Base-by-base conservation (phyloP, 2,329 filamentous ascomycete genomes). In the Cercospora sojina region DNA sequence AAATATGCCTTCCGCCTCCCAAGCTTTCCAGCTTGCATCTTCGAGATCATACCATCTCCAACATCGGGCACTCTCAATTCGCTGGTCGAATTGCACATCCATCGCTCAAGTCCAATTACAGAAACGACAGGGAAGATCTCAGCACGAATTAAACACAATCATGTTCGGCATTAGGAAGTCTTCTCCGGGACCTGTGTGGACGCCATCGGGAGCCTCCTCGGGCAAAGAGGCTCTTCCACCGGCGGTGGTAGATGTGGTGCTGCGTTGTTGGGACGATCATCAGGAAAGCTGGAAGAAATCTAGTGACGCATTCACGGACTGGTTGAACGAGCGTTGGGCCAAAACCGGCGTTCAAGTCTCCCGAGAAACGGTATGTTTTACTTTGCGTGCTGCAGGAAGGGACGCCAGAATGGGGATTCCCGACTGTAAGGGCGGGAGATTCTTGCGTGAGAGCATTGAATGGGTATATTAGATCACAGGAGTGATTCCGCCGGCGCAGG, bases 311-410 rank as follows among this genome's bases (percentile, higher is more conserved):
- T 47, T 76, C 41, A 63, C 73, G 3, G 66, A 72, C 23, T 75
- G 74, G 73, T 43, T 75, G 7, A 75, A 76, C 56, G 67, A 67
- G 1, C 61, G 74, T 8, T 75, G 73, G 74, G 59, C 51, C 38
- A 75, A 76, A 67, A 72, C 67, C 1, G 72, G 74, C 1, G 69
- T 69, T 56, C 55, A 61, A n/a, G 67, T 75, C 4, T 69, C 65
- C 25, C 38, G 32, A n/a, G 65, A 75, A 63, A 66, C 67, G 18
- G 69, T 76, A 3, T 70, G 68, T 55, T 73, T 72, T 27, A 72
- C 69, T 16, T 58, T 76, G 16, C 56, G 65, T 10, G 20, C 61
- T 12, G 13, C 69, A n/a, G 72, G 72, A 1, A 51, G 67, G 29
- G 53, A 71, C 20, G 72, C 71, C 0, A 27, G 20, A 13, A 70